phyloP scores from a whole-genome alignment of 768 basidiomycete genomes.

The Paxillus ammoniavirescens region DNA sequence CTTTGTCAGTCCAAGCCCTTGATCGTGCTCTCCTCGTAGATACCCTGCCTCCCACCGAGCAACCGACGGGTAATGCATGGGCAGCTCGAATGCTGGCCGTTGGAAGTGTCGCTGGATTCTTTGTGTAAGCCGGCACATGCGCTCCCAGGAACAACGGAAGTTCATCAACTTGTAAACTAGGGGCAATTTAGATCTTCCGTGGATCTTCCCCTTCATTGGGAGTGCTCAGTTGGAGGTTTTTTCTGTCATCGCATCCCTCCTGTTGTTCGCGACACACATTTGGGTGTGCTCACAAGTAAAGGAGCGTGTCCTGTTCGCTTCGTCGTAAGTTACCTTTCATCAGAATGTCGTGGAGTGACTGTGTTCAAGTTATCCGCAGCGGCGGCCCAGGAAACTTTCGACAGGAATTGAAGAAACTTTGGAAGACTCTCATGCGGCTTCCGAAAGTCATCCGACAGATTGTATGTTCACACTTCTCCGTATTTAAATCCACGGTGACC shows the following conservation, averaged over 20 bases:
- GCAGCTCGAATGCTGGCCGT: conserved; percentile 89
- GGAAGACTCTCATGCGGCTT: conserved; percentile 63
- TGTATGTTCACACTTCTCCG: conserved; percentile 43
- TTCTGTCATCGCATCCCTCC: conserved; percentile 66
- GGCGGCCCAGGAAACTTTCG: conserved; percentile 27
- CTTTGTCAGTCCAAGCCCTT: conserved; percentile 69
- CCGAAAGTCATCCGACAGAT: conserved; percentile 79
- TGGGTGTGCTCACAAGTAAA: conserved; percentile 60
- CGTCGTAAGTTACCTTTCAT: conserved; percentile 21
- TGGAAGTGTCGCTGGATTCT: conserved; percentile 86
- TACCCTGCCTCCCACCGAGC: conserved; percentile 66
- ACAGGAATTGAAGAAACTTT: conserved; percentile 63
- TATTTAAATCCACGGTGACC: conserved; percentile 8
- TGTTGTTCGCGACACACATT: conserved; percentile 65
- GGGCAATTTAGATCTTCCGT: conserved; percentile 77
- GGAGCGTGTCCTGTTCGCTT: conserved; percentile 68
- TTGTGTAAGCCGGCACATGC: conserved; percentile 55
- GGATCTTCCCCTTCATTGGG: conserved; percentile 71
- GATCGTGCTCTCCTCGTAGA: conserved; percentile 92
- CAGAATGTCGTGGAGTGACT: background rate
- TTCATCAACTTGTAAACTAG: conserved; percentile 34
- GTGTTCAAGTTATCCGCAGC: conserved; percentile 13
- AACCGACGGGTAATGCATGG: conserved; percentile 92
- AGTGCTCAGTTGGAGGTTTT: conserved; percentile 79
- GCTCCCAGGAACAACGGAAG: background rate